These are phyloP conservation scores for Globisporangium carolinianum DNA, from an alignment of 352 stramenopile species.

Conservation along the genomic window DNA sequence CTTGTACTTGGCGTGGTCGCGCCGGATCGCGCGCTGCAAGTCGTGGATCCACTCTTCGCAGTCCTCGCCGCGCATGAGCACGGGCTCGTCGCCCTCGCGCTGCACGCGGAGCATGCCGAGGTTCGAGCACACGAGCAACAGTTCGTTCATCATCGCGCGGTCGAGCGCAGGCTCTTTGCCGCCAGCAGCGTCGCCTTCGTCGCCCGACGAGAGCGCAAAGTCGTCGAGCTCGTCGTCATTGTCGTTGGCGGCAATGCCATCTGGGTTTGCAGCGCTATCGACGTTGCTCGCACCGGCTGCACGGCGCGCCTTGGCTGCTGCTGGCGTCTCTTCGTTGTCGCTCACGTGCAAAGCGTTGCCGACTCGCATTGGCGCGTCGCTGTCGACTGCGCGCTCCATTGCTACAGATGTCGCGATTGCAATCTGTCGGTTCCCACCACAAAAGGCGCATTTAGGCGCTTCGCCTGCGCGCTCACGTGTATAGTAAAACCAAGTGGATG, in stretches of 20 bases:
- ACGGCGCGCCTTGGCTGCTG: constrained; percentile 5
- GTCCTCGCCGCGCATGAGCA: constrained; percentile 80
- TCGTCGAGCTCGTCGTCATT: constrained; percentile 34
- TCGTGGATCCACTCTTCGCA: constrained; percentile 84
- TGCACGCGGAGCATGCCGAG: constrained; percentile 70
- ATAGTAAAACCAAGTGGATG: too few species aligned
- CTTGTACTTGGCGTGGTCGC: constrained; percentile 78
- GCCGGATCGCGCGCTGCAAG: constrained; percentile 71
- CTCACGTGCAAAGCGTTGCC: constrained; percentile 4
- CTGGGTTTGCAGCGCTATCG: neutral
- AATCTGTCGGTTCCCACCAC: too few species aligned
- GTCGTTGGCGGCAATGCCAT: neutral
- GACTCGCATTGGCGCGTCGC: neutral
- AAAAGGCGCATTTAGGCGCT: too few species aligned
- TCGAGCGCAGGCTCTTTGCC: constrained; percentile 35
- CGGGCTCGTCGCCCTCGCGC: constrained; percentile 38
- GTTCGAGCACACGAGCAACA: constrained; percentile 86
- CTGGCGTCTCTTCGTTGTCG: constrained; percentile 8
- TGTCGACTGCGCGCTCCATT: constrained; percentile 3
- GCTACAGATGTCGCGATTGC: neutral
- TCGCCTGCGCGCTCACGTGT: too few species aligned
- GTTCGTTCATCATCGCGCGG: constrained; percentile 80
- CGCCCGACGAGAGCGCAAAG: constrained; percentile 45
- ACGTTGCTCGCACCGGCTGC: constrained; percentile 11
- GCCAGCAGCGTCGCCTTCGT: constrained; percentile 25